phyloP scores from a whole-genome alignment of 768 basidiomycete species.

The Baorangia bicolor region DNA sequence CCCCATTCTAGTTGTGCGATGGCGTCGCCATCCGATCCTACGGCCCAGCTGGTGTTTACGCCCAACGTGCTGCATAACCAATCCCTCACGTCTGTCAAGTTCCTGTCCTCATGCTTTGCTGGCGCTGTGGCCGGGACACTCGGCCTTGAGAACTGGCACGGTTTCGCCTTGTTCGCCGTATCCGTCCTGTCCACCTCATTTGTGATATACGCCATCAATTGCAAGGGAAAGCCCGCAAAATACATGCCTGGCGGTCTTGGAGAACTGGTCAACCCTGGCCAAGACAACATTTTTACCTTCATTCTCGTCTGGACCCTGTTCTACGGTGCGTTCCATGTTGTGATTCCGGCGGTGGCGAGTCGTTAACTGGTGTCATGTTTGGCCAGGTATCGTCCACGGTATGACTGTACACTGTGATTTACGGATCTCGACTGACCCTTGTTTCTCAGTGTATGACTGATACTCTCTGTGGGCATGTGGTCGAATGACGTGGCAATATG shows the following conservation, averaged over 20 bases:
- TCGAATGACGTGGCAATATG: too few relatives aligned
- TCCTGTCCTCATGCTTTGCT: conserved; percentile 79
- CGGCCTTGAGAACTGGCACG: conserved; percentile 81
- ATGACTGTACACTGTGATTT: conserved; percentile 12
- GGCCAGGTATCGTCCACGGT: conserved; percentile 50
- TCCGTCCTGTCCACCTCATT: conserved; percentile 68
- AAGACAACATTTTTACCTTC: conserved; percentile 90
- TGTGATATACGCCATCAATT: conserved; percentile 68
- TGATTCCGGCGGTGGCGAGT: not conserved
- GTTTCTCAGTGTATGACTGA: conserved; percentile 42
- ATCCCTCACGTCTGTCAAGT: conserved; percentile 65
- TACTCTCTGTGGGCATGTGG: not conserved
- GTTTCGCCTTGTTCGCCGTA: conserved; percentile 74
- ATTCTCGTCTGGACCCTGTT: conserved; percentile 93
- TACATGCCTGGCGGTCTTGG: conserved; percentile 61
- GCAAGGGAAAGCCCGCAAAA: conserved; percentile 59
- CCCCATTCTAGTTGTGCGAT: conserved; percentile 25
- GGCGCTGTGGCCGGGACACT: conserved; percentile 88
- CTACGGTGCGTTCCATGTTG: conserved; percentile 61
- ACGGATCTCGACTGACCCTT: conserved; percentile 13
- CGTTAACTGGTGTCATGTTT: not conserved
- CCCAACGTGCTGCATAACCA: conserved; percentile 68
- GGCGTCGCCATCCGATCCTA: conserved; percentile 47
- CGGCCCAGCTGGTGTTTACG: conserved; percentile 61
- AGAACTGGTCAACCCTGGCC: conserved; percentile 79